phyloP scores from a whole-genome alignment of 2,329 filamentous ascomycete species.

The Macroventuria anomochaeta region DNA sequence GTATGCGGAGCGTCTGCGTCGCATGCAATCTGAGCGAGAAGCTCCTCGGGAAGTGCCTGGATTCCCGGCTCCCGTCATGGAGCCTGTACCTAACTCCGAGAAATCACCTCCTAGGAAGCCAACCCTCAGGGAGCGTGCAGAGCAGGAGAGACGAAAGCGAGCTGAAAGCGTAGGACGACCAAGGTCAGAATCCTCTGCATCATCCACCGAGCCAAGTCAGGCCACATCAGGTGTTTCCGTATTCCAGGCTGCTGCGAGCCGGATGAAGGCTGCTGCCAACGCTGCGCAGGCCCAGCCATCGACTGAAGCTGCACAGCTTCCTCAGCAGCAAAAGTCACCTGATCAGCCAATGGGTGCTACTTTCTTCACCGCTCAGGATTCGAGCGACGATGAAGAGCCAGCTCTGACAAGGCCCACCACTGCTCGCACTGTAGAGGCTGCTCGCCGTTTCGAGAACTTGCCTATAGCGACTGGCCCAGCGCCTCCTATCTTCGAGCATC shows the following conservation, averaged over 20 bases:
- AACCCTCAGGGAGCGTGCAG: slow-evolving; percentile 44
- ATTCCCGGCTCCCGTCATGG: slow-evolving; percentile 11
- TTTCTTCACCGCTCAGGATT: slow-evolving; percentile 41
- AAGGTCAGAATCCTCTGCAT: slow-evolving; percentile 31
- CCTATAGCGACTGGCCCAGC: slow-evolving; percentile 42
- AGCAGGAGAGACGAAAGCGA: slow-evolving; percentile 43
- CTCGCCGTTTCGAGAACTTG: slow-evolving; percentile 43
- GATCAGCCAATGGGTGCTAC: slow-evolving; percentile 28
- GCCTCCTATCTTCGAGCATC: slow-evolving; percentile 47
- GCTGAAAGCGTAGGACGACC: slow-evolving; percentile 36
- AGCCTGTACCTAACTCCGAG: slow-evolving; percentile 20
- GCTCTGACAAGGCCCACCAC: slow-evolving; percentile 20
- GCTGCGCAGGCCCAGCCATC: slow-evolving; percentile 26
- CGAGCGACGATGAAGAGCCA: slow-evolving; percentile 44
- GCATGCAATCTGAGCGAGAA: slow-evolving; percentile 77
- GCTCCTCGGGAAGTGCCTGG: slow-evolving; percentile 56
- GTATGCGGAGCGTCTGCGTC: slow-evolving; percentile 80
- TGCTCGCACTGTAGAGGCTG: slow-evolving; percentile 24
- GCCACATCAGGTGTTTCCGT: slow-evolving; percentile 51
- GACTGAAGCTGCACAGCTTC: neutral
- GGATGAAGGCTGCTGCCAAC: slow-evolving; percentile 48
- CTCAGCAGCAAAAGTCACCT: slow-evolving; percentile 22
- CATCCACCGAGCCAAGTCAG: slow-evolving; percentile 41
- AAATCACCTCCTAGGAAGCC: slow-evolving; percentile 37
- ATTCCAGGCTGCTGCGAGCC: slow-evolving; percentile 54